Percentiles rank a stretch among this genome's conserved stretches.
Conservation (phyloP, 306 rosid species). For the Quercus ilex region DNA sequence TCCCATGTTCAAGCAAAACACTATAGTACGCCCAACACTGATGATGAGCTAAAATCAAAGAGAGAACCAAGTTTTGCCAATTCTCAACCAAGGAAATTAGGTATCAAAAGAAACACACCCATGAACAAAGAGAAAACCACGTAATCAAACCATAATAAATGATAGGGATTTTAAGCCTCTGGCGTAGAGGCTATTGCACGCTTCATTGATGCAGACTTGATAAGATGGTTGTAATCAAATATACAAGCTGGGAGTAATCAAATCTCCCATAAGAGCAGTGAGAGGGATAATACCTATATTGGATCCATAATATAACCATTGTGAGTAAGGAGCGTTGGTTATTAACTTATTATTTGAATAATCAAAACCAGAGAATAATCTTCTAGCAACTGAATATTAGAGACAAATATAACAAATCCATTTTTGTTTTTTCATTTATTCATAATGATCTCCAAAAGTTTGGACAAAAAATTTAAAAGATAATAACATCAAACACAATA, state of each 20-base stretch:
- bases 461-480: not conserved
- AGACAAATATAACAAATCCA: not conserved
- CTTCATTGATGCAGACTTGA: slow-evolving; percentile 71
- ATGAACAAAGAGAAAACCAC: slow-evolving; percentile 8
- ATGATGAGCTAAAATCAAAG: not conserved
- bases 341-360: too few species aligned
- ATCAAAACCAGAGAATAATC: too few species aligned
- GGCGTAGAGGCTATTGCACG: slow-evolving; percentile 59
- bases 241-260: slow-evolving; percentile 67
- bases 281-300: too few species aligned
- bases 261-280: too few species aligned
- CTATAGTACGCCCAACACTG: slow-evolving; percentile 21
- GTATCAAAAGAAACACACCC: slow-evolving; percentile 11
- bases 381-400: not conserved
- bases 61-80: slow-evolving; percentile 28
- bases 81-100: slow-evolving; percentile 7
- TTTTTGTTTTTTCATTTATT: not conserved
- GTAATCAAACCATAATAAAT: slow-evolving; percentile 5
- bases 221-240: slow-evolving; percentile 54
- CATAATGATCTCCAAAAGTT: not conserved
- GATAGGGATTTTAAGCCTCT: slow-evolving; percentile 37
- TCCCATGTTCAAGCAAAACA: slow-evolving; percentile 19
- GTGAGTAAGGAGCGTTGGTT: too few species aligned
- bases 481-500: not conserved
- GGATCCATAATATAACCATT: too few species aligned